Evolutionary conservation across 306 rosid species (phyloP).

Genomic region (Astragalus glycyphyllos): DNA sequence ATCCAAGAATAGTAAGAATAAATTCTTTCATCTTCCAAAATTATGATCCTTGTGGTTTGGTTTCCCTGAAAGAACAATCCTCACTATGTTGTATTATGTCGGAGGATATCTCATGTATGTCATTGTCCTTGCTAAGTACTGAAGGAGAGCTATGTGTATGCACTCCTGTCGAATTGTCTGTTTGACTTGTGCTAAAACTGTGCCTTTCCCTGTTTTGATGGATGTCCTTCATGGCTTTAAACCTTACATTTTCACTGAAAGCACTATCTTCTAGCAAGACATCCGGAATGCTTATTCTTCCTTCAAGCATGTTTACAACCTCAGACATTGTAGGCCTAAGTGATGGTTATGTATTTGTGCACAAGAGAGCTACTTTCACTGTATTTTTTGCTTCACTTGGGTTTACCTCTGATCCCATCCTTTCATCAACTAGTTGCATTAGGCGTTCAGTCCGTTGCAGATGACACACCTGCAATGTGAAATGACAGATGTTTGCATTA

Average conservation of each 20-base stretch:
- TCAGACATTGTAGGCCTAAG: constrained; percentile 67
- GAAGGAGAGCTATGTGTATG: constrained; percentile 32
- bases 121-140: constrained; percentile 9
- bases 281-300: constrained; percentile 50
- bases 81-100: constrained; percentile 17
- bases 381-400: constrained; percentile 51
- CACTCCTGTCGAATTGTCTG: constrained; percentile 37
- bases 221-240: constrained; percentile 51
- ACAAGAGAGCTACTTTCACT: constrained; percentile 63
- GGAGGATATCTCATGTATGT: constrained; percentile 28
- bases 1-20: too few species aligned
- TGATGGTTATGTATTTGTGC: constrained; percentile 56
- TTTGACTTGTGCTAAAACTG: constrained; percentile 39
- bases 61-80: background rate
- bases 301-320: constrained; percentile 75
- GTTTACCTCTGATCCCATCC: constrained; percentile 51
- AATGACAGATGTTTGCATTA: constrained; percentile 18
- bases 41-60: too few species aligned
- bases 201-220: constrained; percentile 39
- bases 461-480: constrained; percentile 47
- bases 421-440: constrained; percentile 60
- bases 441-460: constrained; percentile 44
- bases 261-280: constrained; percentile 33
- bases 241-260: constrained; percentile 49
- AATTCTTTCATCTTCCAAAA: too few species aligned